These are phyloP conservation scores for Stereum hirsutum DNA, from an alignment of 1,284 basidiomycete species.

Conservation along the genomic window DNA sequence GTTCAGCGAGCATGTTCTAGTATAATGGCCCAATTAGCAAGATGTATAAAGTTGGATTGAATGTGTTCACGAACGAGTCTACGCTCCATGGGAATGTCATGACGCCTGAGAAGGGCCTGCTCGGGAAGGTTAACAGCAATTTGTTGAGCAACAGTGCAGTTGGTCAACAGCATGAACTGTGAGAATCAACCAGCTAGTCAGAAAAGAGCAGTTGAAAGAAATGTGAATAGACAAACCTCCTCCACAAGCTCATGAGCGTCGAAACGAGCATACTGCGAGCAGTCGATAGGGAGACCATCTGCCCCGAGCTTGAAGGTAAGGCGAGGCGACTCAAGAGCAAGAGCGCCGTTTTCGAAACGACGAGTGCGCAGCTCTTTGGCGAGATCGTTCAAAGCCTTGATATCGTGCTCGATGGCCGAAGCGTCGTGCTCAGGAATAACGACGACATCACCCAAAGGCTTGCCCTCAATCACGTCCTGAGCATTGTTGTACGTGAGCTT, in stretches of 20 bases:
- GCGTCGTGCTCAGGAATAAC: conserved; percentile 50
- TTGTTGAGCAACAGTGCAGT: conserved; percentile 85
- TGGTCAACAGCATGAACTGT: conserved; percentile 76
- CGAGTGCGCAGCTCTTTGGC: conserved; percentile 68
- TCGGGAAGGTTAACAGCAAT: conserved; percentile 92
- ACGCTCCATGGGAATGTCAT: conserved; percentile 88
- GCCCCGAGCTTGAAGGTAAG: conserved; percentile 81
- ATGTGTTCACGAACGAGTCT: conserved; percentile 59
- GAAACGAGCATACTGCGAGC: conserved; percentile 49
- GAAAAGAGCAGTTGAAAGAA: no score
- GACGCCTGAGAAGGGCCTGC: conserved; percentile 88
- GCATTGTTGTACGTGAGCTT: conserved; percentile 82
- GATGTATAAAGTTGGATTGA: no score
- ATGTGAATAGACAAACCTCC: conserved; percentile 70
- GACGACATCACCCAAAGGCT: conserved; percentile 40
- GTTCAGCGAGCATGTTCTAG: conserved; percentile 68
- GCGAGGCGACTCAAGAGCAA: conserved; percentile 66
- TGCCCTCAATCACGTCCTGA: conserved; percentile 76
- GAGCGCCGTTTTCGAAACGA: conserved; percentile 77
- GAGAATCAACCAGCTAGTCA: no score
- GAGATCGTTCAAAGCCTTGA: conserved; percentile 61
- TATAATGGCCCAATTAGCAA: no score
- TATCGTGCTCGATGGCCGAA: conserved; percentile 65
- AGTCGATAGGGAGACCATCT: conserved; percentile 77
- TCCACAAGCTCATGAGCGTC: conserved; percentile 84